Conservation (phyloP, 2,329 filamentous ascomycete genomes). For the Cladosporium sp. region DNA sequence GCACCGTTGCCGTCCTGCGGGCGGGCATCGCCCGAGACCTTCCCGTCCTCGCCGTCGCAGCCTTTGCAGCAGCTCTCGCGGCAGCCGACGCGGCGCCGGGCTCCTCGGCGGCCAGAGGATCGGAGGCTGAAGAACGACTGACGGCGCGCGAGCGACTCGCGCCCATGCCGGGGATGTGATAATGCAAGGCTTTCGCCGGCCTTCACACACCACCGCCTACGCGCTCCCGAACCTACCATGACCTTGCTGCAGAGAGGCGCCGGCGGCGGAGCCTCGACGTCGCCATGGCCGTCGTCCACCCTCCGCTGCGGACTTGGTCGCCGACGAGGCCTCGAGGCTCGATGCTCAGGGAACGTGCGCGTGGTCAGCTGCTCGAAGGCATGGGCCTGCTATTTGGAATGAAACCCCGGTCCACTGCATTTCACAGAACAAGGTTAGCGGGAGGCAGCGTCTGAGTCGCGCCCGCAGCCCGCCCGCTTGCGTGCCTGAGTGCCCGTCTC, state of each 20-base stretch:
- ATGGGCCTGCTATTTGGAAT: conserved; percentile 10
- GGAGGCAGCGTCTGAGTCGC: not conserved
- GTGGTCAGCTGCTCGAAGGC: conserved; percentile 7
- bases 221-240: too few relatives aligned
- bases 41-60: too few relatives aligned
- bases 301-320: conserved; percentile 5
- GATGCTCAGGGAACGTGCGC: conserved; percentile 5
- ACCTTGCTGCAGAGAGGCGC: too few relatives aligned
- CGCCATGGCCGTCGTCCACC: not conserved
- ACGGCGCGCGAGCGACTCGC: not conserved
- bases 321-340: not conserved
- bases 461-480: not conserved
- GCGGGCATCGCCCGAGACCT: not conserved
- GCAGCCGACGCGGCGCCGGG: too few relatives aligned
- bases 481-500: not conserved
- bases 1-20: conserved; percentile 15
- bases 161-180: not conserved
- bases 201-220: not conserved
- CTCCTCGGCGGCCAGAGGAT: too few relatives aligned
- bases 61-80: too few relatives aligned
- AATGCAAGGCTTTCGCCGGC: conserved; percentile 1
- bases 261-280: too few relatives aligned
- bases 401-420: conserved; percentile 8
- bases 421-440: conserved; percentile 4
- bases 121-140: conserved; percentile 1